Conservation (phyloP, 768 basidiomycete genomes). For the Fistulinella prunicolor region DNA sequence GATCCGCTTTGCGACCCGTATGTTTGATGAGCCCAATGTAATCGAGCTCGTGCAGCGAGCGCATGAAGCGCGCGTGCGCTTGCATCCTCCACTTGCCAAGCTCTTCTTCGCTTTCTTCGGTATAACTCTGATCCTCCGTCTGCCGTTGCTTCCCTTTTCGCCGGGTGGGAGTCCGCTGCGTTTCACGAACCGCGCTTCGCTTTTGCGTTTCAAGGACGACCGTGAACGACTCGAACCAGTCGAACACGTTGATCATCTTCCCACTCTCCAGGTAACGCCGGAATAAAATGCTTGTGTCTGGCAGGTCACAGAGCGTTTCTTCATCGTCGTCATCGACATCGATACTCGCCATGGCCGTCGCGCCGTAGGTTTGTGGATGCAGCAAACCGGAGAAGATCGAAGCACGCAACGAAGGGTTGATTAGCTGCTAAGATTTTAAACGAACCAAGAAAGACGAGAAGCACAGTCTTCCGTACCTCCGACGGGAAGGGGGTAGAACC, state of each 20-base stretch:
- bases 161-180: slow-evolving; percentile 16
- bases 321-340: slow-evolving; percentile 25
- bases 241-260: slow-evolving; percentile 81
- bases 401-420: slow-evolving; percentile 69
- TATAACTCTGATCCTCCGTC: slow-evolving; percentile 20
- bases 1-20: slow-evolving; percentile 74
- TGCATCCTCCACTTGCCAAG: slow-evolving; percentile 57
- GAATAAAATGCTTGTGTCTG: slow-evolving; percentile 78
- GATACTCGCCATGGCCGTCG: neutral
- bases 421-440: slow-evolving; percentile 38
- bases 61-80: slow-evolving; percentile 75
- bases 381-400: slow-evolving; percentile 59
- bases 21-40: slow-evolving; percentile 78
- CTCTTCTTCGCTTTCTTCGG: slow-evolving; percentile 31
- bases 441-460: neutral
- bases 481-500: slow-evolving; percentile 61
- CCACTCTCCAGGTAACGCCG: slow-evolving; percentile 74
- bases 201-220: slow-evolving; percentile 61
- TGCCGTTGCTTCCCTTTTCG: slow-evolving; percentile 27
- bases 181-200: slow-evolving; percentile 1
- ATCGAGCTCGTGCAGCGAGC: slow-evolving; percentile 79
- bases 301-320: slow-evolving; percentile 48
- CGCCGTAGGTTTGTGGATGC: slow-evolving; percentile 50
- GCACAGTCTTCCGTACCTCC: slow-evolving; percentile 44
- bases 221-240: slow-evolving; percentile 83